Conservation (phyloP, 306 rosid species). For the Dicorynia guianensis region DNA sequence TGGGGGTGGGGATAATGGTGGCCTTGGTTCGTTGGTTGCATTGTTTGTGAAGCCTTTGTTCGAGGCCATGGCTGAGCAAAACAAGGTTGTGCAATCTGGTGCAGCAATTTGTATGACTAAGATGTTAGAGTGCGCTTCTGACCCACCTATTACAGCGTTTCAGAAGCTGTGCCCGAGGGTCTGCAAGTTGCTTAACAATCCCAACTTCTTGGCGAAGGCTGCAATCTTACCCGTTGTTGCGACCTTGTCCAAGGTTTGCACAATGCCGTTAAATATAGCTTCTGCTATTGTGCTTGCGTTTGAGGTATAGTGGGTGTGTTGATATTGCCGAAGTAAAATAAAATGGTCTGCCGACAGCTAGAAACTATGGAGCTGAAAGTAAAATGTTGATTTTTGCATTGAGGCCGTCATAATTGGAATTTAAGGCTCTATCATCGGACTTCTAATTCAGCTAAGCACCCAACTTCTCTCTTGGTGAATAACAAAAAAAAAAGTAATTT, state of each 20-base stretch:
- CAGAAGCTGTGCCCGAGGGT: slow-evolving; percentile 96
- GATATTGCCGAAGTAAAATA: not conserved
- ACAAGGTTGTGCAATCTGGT: slow-evolving; percentile 82
- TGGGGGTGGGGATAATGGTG: slow-evolving; percentile 37
- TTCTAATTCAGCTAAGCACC: not conserved
- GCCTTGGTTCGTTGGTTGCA: slow-evolving; percentile 68
- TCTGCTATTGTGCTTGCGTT: not conserved
- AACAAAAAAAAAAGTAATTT: slow-evolving; percentile 15
- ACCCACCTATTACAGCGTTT: slow-evolving; percentile 65
- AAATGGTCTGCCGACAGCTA: not conserved
- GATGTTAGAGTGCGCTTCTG: slow-evolving; percentile 73
- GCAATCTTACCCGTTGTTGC: slow-evolving; percentile 83
- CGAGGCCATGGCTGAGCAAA: slow-evolving; percentile 97
- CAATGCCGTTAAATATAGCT: not conserved
- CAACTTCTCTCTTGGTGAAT: slow-evolving; percentile 10
- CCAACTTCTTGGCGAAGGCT: slow-evolving; percentile 83
- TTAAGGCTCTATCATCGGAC: slow-evolving; percentile 2
- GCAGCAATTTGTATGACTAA: slow-evolving; percentile 91
- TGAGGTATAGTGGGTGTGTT: not conserved
- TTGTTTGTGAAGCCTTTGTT: slow-evolving; percentile 89
- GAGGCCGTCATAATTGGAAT: not conserved
- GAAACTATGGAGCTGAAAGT: not conserved
- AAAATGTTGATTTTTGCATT: not conserved
- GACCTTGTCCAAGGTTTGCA: slow-evolving; percentile 80
- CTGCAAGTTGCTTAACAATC: slow-evolving; percentile 80